Evolutionary conservation across 2,329 filamentous ascomycete species (phyloP).

Genomic region (Fusarium sp.): DNA sequence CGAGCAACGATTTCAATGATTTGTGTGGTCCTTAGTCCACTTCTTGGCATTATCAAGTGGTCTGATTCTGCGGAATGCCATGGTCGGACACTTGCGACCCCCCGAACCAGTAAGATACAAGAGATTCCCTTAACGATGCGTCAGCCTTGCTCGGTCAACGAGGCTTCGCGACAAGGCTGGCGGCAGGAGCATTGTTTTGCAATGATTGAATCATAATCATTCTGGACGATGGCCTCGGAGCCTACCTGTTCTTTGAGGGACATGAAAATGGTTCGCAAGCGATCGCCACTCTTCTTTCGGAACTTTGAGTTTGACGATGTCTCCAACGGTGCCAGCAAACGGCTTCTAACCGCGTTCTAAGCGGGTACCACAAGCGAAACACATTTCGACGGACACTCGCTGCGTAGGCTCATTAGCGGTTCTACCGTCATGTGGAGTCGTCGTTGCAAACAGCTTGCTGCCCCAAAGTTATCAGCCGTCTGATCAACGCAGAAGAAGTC

Average conservation of each 20-base stretch:
- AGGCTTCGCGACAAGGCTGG: constrained; percentile 30
- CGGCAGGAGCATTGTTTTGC: constrained; percentile 9
- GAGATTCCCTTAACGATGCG: constrained; percentile 17
- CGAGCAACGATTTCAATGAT: constrained; percentile 37
- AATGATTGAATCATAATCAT: not conserved
- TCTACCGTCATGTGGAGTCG: constrained; percentile 9
- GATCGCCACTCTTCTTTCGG: constrained; percentile 7
- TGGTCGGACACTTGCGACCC: constrained; percentile 32
- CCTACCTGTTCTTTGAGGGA: not conserved
- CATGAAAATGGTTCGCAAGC: constrained; percentile 19
- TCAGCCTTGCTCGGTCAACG: constrained; percentile 31
- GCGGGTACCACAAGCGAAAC: constrained; percentile 34
- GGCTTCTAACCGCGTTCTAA: constrained; percentile 25
- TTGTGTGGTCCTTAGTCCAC: constrained; percentile 20
- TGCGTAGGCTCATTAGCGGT: constrained; percentile 9
- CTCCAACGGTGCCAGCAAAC: constrained; percentile 23
- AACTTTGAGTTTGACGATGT: constrained; percentile 14
- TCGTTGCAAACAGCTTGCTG: constrained; percentile 1
- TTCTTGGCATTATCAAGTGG: constrained; percentile 41
- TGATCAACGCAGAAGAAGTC: constrained; percentile 4
- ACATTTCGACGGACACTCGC: constrained; percentile 12
- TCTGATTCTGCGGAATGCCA: constrained; percentile 45
- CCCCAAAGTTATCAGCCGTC: constrained; percentile 8
- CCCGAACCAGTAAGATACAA: constrained; percentile 32
- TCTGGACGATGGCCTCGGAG: not conserved